These are phyloP conservation scores for Aspergillus leporis DNA, from an alignment of 495 filamentous ascomycete genomes.

Conservation along the genomic window DNA sequence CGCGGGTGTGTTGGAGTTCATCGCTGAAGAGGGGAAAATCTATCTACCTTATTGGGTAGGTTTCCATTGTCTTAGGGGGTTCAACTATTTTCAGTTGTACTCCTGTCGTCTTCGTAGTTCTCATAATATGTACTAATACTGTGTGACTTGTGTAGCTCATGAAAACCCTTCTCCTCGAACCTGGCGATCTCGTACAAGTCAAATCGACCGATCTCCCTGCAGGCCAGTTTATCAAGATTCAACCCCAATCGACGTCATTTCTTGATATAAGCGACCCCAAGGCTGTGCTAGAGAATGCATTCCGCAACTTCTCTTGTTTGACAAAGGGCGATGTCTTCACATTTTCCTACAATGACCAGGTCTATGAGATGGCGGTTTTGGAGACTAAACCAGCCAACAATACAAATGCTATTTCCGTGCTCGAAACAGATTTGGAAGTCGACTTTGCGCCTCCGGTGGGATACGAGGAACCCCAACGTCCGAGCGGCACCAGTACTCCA, in stretches of 20 bases:
- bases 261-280: conserved; percentile 96
- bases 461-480: conserved; percentile 76
- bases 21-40: conserved; percentile 93
- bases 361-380: conserved; percentile 87
- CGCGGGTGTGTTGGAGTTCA: conserved; percentile 94
- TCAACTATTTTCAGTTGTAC: neutral
- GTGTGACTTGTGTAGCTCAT: conserved; percentile 65
- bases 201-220: conserved; percentile 89
- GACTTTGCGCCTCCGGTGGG: conserved; percentile 94
- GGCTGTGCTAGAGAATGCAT: conserved; percentile 95
- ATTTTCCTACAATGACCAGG: conserved; percentile 90
- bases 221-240: conserved; percentile 90
- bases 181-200: conserved; percentile 91
- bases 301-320: conserved; percentile 90
- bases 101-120: neutral
- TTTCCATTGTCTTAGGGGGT: neutral
- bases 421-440: conserved; percentile 93
- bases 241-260: conserved; percentile 87
- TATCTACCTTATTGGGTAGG: conserved; percentile 92
- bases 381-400: conserved; percentile 83
- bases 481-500: conserved; percentile 64
- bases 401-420: conserved; percentile 79
- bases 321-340: conserved; percentile 92
- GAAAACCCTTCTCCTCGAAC: conserved; percentile 83
- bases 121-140: conserved; percentile 3